These are phyloP conservation scores for Termitomyces sp. DNA, from an alignment of 768 basidiomycete species.

Conservation along the genomic window DNA sequence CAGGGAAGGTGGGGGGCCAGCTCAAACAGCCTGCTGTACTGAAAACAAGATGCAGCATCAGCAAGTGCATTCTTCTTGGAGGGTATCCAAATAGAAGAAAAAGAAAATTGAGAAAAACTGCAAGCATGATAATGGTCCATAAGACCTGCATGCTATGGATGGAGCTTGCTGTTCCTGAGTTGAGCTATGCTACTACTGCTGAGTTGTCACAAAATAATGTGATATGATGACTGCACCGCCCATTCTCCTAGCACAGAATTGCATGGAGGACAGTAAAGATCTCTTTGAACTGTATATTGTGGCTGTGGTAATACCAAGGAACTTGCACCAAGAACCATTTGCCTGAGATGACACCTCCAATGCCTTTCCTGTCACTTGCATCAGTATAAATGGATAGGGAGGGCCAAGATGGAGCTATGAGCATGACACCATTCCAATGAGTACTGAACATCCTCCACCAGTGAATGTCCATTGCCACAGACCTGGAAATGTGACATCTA, in stretches of 20 bases:
- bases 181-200: slow-evolving; percentile 8
- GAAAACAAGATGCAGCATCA: too few relatives aligned
- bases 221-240: slow-evolving; percentile 16
- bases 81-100: neutral
- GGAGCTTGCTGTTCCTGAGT: slow-evolving; percentile 3
- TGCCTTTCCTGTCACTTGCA: slow-evolving; percentile 29
- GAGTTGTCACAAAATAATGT: slow-evolving; percentile 28
- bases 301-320: slow-evolving; percentile 20
- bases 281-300: slow-evolving; percentile 34
- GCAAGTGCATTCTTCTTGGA: neutral
- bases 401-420: slow-evolving; percentile 17
- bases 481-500: slow-evolving; percentile 21
- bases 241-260: slow-evolving; percentile 25
- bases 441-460: slow-evolving; percentile 29
- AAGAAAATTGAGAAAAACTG: neutral
- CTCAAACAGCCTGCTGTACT: too few relatives aligned
- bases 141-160: neutral
- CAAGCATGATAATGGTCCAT: too few relatives aligned
- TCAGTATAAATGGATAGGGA: too few relatives aligned
- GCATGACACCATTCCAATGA: slow-evolving; percentile 29
- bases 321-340: slow-evolving; percentile 24
- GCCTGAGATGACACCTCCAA: slow-evolving; percentile 21
- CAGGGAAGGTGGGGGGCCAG: too few relatives aligned
- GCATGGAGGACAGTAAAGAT: slow-evolving; percentile 28
- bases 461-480: slow-evolving; percentile 20